Evolutionary conservation across 257 asterid species (phyloP).

Genomic region (Penstemon newberryi): DNA sequence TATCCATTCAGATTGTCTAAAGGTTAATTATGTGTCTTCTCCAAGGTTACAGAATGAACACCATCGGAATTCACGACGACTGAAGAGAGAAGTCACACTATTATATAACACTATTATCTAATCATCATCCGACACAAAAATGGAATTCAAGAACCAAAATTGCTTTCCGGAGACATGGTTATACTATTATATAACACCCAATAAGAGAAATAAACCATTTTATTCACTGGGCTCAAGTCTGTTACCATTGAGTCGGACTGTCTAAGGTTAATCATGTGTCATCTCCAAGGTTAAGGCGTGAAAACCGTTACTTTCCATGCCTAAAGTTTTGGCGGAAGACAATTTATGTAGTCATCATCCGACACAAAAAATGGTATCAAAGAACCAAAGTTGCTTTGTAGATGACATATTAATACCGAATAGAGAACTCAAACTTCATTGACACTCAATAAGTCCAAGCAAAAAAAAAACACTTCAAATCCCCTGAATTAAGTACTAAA

Average conservation of each 20-base stretch:
- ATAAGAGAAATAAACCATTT: not conserved
- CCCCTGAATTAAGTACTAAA: too few species aligned
- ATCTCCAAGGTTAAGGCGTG: slow-evolving; percentile 15
- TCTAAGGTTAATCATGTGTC: not conserved
- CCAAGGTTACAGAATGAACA: slow-evolving; percentile 13
- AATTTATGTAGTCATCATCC: slow-evolving; percentile 31
- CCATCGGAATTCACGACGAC: not conserved
- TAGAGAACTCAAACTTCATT: not conserved
- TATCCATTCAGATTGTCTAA: not conserved
- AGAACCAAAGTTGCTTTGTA: slow-evolving; percentile 28
- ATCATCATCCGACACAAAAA: slow-evolving; percentile 31
- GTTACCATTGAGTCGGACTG: not conserved
- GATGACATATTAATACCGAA: slow-evolving; percentile 15
- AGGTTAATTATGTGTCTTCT: not conserved
- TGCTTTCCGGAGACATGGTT: slow-evolving; percentile 30
- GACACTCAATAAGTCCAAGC: not conserved
- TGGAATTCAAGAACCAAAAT: slow-evolving; percentile 6
- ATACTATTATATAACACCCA: not conserved
- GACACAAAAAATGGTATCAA: slow-evolving; percentile 28
- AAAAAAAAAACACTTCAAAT: too few species aligned
- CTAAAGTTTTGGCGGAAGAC: slow-evolving; percentile 20
- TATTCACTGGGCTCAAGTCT: not conserved
- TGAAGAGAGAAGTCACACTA: not conserved
- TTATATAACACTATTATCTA: not conserved
- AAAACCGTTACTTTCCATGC: slow-evolving; percentile 22